A percentile compares a stretch with the other conserved stretches of the same genome.
Evolutionary conservation across 768 basidiomycete genomes (phyloP).

Genomic region (Strobilomyces dryophilus): DNA sequence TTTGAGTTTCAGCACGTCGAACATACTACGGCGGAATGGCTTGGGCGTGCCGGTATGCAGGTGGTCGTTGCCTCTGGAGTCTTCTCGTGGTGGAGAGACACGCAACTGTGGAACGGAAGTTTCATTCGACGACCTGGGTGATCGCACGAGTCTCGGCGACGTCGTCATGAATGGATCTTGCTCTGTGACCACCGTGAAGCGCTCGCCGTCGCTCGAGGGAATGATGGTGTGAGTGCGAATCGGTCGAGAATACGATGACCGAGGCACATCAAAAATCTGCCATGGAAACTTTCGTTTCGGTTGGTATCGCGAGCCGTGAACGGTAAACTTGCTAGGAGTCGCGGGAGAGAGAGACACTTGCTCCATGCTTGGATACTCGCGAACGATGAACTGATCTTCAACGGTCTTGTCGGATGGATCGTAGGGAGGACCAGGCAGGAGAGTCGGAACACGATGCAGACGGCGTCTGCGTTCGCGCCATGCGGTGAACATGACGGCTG

Average conservation of each 20-base stretch:
- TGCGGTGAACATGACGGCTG: slow-evolving; percentile 7
- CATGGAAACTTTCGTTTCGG: slow-evolving; percentile 13
- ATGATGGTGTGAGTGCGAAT: slow-evolving; percentile 13
- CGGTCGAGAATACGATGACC: slow-evolving; percentile 3
- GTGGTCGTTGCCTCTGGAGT: background rate
- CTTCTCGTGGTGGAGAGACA: background rate
- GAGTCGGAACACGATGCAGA: slow-evolving; percentile 14
- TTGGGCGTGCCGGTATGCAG: slow-evolving; percentile 4
- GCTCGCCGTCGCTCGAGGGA: slow-evolving; percentile 23
- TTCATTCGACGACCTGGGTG: background rate
- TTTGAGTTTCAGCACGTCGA: slow-evolving; percentile 21
- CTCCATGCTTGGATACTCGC: slow-evolving; percentile 24
- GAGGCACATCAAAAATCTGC: slow-evolving; percentile 2
- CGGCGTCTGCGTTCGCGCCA: slow-evolving; percentile 5
- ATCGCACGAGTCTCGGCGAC: background rate
- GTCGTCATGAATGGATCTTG: slow-evolving; percentile 23
- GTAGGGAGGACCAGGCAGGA: slow-evolving; percentile 26
- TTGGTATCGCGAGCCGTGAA: slow-evolving; percentile 27
- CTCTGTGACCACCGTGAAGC: slow-evolving; percentile 17
- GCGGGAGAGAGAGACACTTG: slow-evolving; percentile 22
- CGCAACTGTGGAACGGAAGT: slow-evolving; percentile 2
- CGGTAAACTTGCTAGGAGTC: slow-evolving; percentile 29
- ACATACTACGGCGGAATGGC: slow-evolving; percentile 19
- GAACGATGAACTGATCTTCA: slow-evolving; percentile 12
- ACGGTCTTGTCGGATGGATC: slow-evolving; percentile 16